A percentile compares a stretch with the other conserved stretches of the same genome.
These are phyloP conservation scores for Aspergillus flavus DNA, from an alignment of 2,329 filamentous ascomycete species.

Conservation along the genomic window DNA sequence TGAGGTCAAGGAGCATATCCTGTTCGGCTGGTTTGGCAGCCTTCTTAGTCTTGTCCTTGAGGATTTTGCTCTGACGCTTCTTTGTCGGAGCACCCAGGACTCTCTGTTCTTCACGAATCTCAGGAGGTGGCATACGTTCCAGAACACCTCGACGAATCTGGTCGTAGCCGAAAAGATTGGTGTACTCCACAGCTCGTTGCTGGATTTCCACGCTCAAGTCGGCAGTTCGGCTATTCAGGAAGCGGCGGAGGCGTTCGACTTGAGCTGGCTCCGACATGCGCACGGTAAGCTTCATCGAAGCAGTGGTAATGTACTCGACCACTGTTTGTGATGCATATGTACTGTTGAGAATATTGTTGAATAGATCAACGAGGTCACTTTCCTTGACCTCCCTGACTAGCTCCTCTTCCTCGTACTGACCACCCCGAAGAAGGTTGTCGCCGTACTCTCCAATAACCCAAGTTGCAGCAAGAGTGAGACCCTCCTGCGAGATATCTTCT, in stretches of 20 bases:
- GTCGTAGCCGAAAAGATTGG: slow-evolving; percentile 90
- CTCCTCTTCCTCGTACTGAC: slow-evolving; percentile 93
- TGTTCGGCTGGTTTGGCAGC: slow-evolving; percentile 83
- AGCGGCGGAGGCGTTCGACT: slow-evolving; percentile 77
- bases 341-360: slow-evolving; percentile 88
- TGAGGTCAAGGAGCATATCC: slow-evolving; percentile 87
- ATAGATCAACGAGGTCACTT: slow-evolving; percentile 89
- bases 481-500: slow-evolving; percentile 97
- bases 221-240: slow-evolving; percentile 76
- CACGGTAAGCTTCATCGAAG: slow-evolving; percentile 91
- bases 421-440: slow-evolving; percentile 83
- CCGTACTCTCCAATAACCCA: slow-evolving; percentile 99
- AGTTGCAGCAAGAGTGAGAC: slow-evolving; percentile 84
- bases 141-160: slow-evolving; percentile 84
- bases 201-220: slow-evolving; percentile 95
- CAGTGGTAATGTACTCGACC: slow-evolving; percentile 94
- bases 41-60: slow-evolving; percentile 74
- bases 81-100: slow-evolving; percentile 80
- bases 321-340: slow-evolving; percentile 89
- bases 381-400: slow-evolving; percentile 81
- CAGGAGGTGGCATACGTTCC: slow-evolving; percentile 96
- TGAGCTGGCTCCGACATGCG: slow-evolving; percentile 82
- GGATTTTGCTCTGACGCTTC: slow-evolving; percentile 63
- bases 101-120: slow-evolving; percentile 92
- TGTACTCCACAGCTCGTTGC: slow-evolving; percentile 92